Conservation (phyloP, 176 grass and related monocot genomes). For the Echinochloa phyllopogon region DNA sequence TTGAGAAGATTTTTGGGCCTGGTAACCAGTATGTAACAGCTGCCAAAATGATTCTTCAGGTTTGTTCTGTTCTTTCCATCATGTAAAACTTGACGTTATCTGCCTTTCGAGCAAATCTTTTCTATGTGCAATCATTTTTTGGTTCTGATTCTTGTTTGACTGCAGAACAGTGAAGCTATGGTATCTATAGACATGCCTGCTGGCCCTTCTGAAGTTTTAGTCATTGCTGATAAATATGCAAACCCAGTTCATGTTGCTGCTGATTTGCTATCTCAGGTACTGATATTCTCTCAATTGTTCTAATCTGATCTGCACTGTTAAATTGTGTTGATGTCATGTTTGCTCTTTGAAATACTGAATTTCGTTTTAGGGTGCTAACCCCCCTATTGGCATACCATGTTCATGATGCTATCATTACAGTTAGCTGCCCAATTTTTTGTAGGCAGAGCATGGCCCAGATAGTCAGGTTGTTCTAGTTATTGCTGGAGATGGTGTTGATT, state of each 20-base stretch:
- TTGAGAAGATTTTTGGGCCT: conserved; percentile 96
- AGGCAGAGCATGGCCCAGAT: conserved; percentile 98
- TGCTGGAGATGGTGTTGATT: conserved; percentile 78
- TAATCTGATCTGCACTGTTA: conserved; percentile 1
- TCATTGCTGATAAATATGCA: conserved; percentile 85
- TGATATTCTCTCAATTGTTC: background rate
- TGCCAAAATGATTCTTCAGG: conserved; percentile 99
- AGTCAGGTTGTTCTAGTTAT: conserved; percentile 95
- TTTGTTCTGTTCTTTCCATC: conserved; percentile 39
- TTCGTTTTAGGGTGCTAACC: background rate
- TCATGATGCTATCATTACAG: conserved; percentile 13
- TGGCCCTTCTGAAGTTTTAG: conserved; percentile 93
- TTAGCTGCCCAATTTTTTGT: conserved; percentile 31
- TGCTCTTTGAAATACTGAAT: conserved; percentile 6
- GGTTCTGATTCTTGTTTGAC: conserved; percentile 41
- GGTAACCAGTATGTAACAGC: conserved; percentile 99
- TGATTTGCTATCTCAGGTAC: conserved; percentile 95
- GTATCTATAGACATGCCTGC: conserved; percentile 98
- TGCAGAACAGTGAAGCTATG: conserved; percentile 99
- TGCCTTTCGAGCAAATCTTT: conserved; percentile 8
- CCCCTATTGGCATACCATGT: background rate
- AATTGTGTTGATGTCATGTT: background rate
- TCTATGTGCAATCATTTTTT: background rate
- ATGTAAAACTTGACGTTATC: background rate
- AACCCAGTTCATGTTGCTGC: conserved; percentile 92